Conservation (phyloP, 1,284 basidiomycete genomes). For the Tilletia setariae region DNA sequence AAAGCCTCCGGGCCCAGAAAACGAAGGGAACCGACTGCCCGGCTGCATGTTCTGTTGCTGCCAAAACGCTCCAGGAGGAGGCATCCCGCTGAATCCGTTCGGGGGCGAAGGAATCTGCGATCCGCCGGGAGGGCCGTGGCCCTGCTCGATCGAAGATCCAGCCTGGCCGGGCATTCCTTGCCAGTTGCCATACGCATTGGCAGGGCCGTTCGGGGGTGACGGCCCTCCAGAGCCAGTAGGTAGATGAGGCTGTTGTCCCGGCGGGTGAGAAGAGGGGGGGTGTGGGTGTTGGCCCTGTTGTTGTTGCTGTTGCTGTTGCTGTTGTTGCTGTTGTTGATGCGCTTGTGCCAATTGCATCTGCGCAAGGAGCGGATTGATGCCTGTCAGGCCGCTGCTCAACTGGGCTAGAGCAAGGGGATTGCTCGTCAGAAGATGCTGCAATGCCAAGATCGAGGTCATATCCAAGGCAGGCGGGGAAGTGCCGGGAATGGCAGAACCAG, state of each 20-base stretch:
- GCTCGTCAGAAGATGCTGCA: constrained; percentile 47
- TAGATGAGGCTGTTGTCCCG: background rate
- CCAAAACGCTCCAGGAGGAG: background rate
- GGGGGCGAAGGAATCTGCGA: background rate
- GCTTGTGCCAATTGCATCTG: constrained; percentile 11
- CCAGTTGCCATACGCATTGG: background rate
- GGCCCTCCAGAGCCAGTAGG: background rate
- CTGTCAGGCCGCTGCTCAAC: background rate
- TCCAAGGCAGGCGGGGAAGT: constrained; percentile 23
- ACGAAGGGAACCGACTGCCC: background rate
- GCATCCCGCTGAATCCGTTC: background rate
- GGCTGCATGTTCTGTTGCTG: constrained; percentile 5
- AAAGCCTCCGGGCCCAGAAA: background rate
- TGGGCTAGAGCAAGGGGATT: constrained; percentile 37
- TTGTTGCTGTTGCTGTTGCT: constrained; percentile 26
- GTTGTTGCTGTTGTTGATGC: constrained; percentile 17
- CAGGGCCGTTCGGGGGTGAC: constrained; percentile 6
- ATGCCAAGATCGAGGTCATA: constrained; percentile 48
- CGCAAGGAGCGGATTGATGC: constrained; percentile 10
- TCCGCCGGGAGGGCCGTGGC: too few relatives aligned
- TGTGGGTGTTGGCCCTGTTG: constrained; percentile 2
- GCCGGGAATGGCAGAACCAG: background rate
- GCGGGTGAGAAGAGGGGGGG: background rate
- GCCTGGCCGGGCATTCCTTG: background rate
- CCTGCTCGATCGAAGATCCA: background rate